Base-by-base conservation (phyloP, 306 rosid genomes). In the Malus asiatica region DNA sequence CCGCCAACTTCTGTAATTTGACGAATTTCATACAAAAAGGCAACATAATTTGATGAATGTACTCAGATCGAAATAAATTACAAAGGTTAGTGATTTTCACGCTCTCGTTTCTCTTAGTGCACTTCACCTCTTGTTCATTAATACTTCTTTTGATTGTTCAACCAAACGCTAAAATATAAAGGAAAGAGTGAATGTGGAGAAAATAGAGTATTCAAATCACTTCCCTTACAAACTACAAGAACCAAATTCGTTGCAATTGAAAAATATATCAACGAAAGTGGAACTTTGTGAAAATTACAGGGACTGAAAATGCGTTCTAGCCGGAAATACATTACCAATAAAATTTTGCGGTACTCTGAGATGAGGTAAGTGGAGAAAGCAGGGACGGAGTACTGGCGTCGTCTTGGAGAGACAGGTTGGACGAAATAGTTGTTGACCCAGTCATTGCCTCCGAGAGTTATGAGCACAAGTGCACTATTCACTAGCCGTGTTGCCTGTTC, bases 381-480 rank as follows among this genome's bases (percentile, higher is more conserved):
- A 1, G 91, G 90, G 30, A 90, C 57, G 8, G 90, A 53, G 79
- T 76, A 90, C 73, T 88, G 96, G 55, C 80, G 89, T 16, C 88
- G 85, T 65, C 96, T 78, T 3, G 71, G 76, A 0, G 93, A 72
- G 65, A 63, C 2, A 4, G 91, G 93, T 4, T 77, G 74, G 42
- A 76, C 20, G 68, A 88, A 90, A 48, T 88, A 90, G 79, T 88
- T 90, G 84, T 90, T 90, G 23, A 90, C 90, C 15, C 80, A 88
- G 77, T 90, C 91, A 61, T 90, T 90, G 11, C 96, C 91, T 4
- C 96, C 93, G 1, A 90, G 64, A 3, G 96, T 88, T 12, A 90
- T 82, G 27, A 88, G 83, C 42, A 84, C 82, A 8, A 87, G 76
- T 0, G 89, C 88, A 7, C 63, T 78, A 1, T 84, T 81, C 66